phyloP scores from a whole-genome alignment of 805 yeast genomes.

The Kodamaea neixiangensis region DNA sequence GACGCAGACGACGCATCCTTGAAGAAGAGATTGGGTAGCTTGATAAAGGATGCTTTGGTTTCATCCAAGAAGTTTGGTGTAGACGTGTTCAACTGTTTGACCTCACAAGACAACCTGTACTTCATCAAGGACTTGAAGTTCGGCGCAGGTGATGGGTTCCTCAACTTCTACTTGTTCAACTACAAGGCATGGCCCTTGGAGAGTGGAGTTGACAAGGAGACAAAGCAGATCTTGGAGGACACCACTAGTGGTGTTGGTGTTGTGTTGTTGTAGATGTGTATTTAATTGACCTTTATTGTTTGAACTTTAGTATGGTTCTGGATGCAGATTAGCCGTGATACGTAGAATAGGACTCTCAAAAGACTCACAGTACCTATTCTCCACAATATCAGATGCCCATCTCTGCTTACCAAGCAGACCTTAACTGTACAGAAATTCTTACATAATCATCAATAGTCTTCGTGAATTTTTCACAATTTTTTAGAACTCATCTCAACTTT shows the following conservation, averaged over 20 bases:
- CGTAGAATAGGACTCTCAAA: no score
- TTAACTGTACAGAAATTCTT: not conserved
- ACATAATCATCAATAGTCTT: not conserved
- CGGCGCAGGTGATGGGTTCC: slow-evolving; percentile 90
- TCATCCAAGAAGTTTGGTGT: slow-evolving; percentile 66
- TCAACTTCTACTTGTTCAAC: slow-evolving; percentile 90
- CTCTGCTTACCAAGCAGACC: not conserved
- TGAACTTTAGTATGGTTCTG: no score
- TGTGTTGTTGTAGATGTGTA: slow-evolving; percentile 61
- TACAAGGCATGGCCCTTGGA: slow-evolving; percentile 77
- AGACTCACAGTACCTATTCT: no score
- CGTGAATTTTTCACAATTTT: slow-evolving; percentile 1
- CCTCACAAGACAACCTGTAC: slow-evolving; percentile 85
- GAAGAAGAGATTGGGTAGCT: slow-evolving; percentile 56
- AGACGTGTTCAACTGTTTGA: slow-evolving; percentile 92
- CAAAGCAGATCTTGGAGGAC: slow-evolving; percentile 52
- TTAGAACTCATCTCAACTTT: slow-evolving; percentile 9
- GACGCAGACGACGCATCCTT: slow-evolving; percentile 52
- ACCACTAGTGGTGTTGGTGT: slow-evolving; percentile 85
- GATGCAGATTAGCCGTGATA: no score
- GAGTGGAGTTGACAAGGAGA: slow-evolving; percentile 71
- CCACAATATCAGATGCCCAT: not conserved
- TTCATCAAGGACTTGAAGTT: slow-evolving; percentile 83
- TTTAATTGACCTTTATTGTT: no score
- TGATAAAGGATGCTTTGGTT: slow-evolving; percentile 75